Evolutionary conservation across 1,284 basidiomycete genomes (phyloP), one percentile per base, ranked within the genome.

Genomic region (Marasmius oreades): DNA sequence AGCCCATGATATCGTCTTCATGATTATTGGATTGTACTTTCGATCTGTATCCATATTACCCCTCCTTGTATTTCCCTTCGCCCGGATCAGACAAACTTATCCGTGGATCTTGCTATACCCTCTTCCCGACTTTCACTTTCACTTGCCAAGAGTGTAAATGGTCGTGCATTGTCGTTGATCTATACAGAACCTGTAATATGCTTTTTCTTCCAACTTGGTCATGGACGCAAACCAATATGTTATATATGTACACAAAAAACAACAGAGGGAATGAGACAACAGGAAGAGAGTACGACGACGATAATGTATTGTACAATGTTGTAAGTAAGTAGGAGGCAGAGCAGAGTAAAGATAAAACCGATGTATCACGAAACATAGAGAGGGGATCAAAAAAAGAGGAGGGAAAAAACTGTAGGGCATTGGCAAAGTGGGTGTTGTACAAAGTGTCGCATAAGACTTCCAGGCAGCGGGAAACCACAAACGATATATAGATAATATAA

Each of bases 91-190:
- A n/a, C n/a, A n/a, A n/a, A n/a, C n/a, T n/a, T 50, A 50, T 50
- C 47, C 47, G 28, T 20, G 47, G 47, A 33, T 50, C n/a, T 31
- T 7, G n/a, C 26, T 28, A 50, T 50, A 50, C 47, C 47, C 47
- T 31, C 28, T 16, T 14, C 8, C 31, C 47, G 14, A 16, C 11
- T 31, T 12, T 16, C n/a, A n/a, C 33, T 12, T 31, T 16, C 47
- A 50, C 18, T 31, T 10, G 28, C 28, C 28, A 31, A 31, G 28
- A n/a, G n/a, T n/a, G n/a, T n/a, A n/a, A n/a, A n/a, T n/a, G 28
- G 28, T 31, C 10, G 5, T 31, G 5, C 4, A 31, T 10, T 31
- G 28, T n/a, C 28, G 28, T 31, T 31, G 10, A 31, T 31, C 10
- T 31, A 10, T 31, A 31, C 28, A 31, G 28, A 4, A 31, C 28